Base-by-base conservation (phyloP, 2,329 filamentous ascomycete species). In the Alternaria sp. region DNA sequence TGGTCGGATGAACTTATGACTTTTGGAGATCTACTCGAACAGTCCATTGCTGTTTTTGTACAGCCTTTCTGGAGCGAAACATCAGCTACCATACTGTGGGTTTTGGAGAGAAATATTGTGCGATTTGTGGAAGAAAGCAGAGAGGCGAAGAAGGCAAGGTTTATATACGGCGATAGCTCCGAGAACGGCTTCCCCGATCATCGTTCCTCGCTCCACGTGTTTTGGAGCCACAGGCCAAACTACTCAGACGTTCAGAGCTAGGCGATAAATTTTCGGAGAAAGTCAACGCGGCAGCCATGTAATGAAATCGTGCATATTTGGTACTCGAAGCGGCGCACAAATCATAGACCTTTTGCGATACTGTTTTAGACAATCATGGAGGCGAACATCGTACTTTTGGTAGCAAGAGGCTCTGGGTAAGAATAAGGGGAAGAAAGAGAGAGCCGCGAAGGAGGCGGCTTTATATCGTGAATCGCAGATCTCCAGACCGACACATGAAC, bases 301-400 rank as follows among this genome's bases (percentile, higher is more conserved):
- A 9, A 5, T n/a, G 4, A n/a, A 36, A n/a, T n/a, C 15, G 32
- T 36, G 7, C 15, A 36, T n/a, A n/a, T 36, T n/a, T n/a, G 32
- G 4, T 36, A n/a, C 32, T 36, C 32, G 32, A 15, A 36, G 15
- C 7, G 32, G 15, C 32, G 15, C 15, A 36, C 32, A 36, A 9
- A n/a, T n/a, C 15, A 36, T 36, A 1, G 3, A 21, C 3, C 21
- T 21, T 21, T 21, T 21, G 21, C 21, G 21, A 21, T 21, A 21
- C 0, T 36, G 4, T n/a, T 36, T 36, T 9, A n/a, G 15, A 1
- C 15, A 36, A 5, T 5, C 32, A 36, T 36, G 32, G 3, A 9
- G 3, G 15, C 8, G 0, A 2, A 5, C 4, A 5, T 1, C 0
- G 32, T n/a, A 2, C 3, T 36, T n/a, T 36, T 36, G 15, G 32